These are phyloP conservation scores for Salix brachista DNA, from an alignment of 345 rosid genomes.

Conservation along the genomic window DNA sequence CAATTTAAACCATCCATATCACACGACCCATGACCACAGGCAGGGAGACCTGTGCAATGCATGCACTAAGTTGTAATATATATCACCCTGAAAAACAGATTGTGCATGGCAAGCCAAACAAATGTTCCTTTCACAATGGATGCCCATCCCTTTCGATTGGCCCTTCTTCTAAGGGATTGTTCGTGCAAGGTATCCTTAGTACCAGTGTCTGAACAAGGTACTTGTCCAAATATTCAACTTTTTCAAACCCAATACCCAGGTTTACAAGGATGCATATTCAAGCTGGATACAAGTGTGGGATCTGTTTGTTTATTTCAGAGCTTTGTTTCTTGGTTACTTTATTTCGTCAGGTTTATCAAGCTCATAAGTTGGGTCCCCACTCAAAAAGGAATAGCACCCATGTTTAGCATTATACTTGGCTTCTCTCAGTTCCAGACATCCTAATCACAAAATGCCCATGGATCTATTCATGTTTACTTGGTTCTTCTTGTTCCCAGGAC, in stretches of 20 bases:
- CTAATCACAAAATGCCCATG: neutral
- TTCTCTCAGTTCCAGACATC: neutral
- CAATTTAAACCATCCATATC: neutral
- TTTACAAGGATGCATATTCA: neutral
- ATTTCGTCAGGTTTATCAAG: neutral
- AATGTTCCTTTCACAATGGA: neutral
- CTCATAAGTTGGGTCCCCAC: neutral
- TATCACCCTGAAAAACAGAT: neutral
- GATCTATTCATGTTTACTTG: neutral
- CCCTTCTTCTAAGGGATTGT: neutral
- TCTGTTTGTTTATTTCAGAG: neutral
- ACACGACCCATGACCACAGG: neutral
- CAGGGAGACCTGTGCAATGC: neutral
- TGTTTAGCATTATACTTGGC: neutral
- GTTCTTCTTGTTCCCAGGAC: neutral
- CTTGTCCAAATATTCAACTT: neutral
- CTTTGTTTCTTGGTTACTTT: neutral
- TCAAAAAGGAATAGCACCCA: neutral
- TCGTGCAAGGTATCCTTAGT: neutral
- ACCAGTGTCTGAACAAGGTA: neutral
- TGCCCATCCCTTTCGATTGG: neutral
- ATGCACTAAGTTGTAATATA: neutral
- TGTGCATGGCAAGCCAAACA: neutral
- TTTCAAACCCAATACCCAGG: neutral
- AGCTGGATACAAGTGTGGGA: neutral